phyloP scores from a whole-genome alignment of 768 basidiomycete genomes.

The Termitomyces sp. region DNA sequence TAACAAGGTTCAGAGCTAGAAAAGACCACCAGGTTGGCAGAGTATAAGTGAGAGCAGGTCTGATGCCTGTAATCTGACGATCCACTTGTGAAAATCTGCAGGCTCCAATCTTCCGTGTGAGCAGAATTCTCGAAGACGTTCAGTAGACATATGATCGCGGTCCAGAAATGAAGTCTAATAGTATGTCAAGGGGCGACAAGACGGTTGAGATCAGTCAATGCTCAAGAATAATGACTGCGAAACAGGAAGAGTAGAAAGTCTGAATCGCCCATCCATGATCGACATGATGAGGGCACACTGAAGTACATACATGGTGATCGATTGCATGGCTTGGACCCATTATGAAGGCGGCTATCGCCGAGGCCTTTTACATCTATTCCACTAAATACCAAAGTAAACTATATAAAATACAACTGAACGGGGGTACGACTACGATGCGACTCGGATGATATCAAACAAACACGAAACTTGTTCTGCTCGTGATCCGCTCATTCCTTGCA shows the following conservation, averaged over 20 bases:
- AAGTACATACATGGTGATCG: too few species aligned
- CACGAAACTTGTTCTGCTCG: slow-evolving; percentile 22
- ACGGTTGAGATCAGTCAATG: not conserved
- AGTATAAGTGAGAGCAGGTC: not conserved
- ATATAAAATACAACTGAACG: not conserved
- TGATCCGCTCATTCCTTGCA: slow-evolving; percentile 48
- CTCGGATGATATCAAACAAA: slow-evolving; percentile 9
- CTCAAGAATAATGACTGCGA: too few species aligned
- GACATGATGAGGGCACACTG: too few species aligned
- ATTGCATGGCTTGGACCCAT: too few species aligned
- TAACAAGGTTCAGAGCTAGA: not conserved
- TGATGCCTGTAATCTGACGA: not conserved
- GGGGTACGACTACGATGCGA: not conserved
- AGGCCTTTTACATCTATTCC: too few species aligned
- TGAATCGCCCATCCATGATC: too few species aligned
- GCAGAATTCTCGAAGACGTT: not conserved
- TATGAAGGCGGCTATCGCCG: not conserved
- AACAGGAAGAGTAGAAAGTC: too few species aligned
- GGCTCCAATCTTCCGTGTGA: not conserved
- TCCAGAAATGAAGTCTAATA: not conserved
- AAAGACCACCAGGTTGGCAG: not conserved
- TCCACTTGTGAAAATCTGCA: not conserved
- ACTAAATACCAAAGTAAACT: not conserved
- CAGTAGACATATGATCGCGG: not conserved
- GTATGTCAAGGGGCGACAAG: not conserved